Evolutionary conservation across 1,139 yeast species (phyloP).

Genomic region (Debaryomycetaceae sp.): DNA sequence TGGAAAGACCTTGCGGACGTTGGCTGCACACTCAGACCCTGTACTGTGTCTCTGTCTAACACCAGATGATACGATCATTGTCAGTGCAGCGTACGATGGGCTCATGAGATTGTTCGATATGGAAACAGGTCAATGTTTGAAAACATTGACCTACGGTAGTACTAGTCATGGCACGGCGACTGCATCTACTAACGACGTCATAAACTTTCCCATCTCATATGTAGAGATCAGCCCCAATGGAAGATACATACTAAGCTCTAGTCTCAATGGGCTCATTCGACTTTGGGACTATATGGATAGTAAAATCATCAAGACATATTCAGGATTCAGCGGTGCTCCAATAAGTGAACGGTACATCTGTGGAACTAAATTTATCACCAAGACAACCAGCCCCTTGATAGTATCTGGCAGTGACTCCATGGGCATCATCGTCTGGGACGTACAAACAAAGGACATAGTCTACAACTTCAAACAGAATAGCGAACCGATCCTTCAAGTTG

Average conservation of each 20-base stretch:
- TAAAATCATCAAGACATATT: slow-evolving; percentile 71
- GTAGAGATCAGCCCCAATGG: slow-evolving; percentile 83
- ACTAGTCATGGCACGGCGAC: slow-evolving; percentile 57
- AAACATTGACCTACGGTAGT: slow-evolving; percentile 74
- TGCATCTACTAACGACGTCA: slow-evolving; percentile 51
- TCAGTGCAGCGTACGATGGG: slow-evolving; percentile 91
- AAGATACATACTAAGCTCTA: slow-evolving; percentile 69
- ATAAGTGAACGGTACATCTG: slow-evolving; percentile 47
- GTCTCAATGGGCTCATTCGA: slow-evolving; percentile 75
- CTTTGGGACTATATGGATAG: slow-evolving; percentile 83
- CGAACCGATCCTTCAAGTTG: slow-evolving; percentile 49
- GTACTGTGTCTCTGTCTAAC: slow-evolving; percentile 70
- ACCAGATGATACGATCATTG: slow-evolving; percentile 79
- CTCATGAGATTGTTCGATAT: slow-evolving; percentile 84
- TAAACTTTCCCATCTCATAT: slow-evolving; percentile 64
- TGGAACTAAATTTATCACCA: slow-evolving; percentile 45
- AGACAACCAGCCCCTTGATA: slow-evolving; percentile 36
- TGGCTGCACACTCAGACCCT: slow-evolving; percentile 94
- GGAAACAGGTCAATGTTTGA: slow-evolving; percentile 85
- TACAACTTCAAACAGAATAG: slow-evolving; percentile 26
- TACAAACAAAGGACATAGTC: slow-evolving; percentile 59
- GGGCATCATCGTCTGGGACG: slow-evolving; percentile 67
- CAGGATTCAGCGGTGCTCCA: slow-evolving; percentile 29
- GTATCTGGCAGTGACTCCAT: slow-evolving; percentile 68
- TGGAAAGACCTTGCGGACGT: slow-evolving; percentile 69